Base-by-base conservation (phyloP, 2,329 filamentous ascomycete genomes). In the Chalaropsis ovoidea region DNA sequence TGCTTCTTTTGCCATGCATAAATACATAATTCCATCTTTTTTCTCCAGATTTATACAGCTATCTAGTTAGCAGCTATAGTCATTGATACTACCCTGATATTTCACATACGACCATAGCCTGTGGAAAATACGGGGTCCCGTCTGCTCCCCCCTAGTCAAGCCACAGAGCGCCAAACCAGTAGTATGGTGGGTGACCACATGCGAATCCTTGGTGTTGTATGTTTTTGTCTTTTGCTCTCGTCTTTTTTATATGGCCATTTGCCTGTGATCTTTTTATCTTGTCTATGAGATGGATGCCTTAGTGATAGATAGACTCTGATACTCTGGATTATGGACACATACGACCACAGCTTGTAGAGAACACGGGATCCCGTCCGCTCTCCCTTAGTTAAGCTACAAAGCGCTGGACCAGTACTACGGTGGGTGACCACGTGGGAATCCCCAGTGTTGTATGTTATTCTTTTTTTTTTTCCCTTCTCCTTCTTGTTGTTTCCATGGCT, bases 341-440 rank as follows among this genome's bases (percentile, higher is more conserved):
- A 58, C 54, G 54, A 58, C 54, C 54, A 58, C n/a, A 58, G 54
- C 54, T 19, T 58, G 27, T 58, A 39, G 54, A 58, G 22, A 58
- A 22, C 27, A 58, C 54, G 54, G 54, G 54, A 39, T 58, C 54
- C 54, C 54, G 54, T 58, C 54, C 27, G 54, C 54, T 58, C 54
- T 39, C 54, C 54, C 54, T 1, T 58, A 39, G 54, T 58, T 39
- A 58, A 58, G 19, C 54, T 39, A 58, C 54, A 58, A 19, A 58
- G 54, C 54, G 54, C 54, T 19, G 54, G 27, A 58, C 10, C 5
- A 58, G 52, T 56, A 56, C 49, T 56, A 56, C 49, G 49, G 49
- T 56, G 49, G 49, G 49, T 56, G 49, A 56, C 49, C 49, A 56
- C 49, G 49, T 56, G 49, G 49, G 49, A 56, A 56, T 56, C 49